Conservation (phyloP, 148 eudicot species). For the Rhododendron simsii region DNA sequence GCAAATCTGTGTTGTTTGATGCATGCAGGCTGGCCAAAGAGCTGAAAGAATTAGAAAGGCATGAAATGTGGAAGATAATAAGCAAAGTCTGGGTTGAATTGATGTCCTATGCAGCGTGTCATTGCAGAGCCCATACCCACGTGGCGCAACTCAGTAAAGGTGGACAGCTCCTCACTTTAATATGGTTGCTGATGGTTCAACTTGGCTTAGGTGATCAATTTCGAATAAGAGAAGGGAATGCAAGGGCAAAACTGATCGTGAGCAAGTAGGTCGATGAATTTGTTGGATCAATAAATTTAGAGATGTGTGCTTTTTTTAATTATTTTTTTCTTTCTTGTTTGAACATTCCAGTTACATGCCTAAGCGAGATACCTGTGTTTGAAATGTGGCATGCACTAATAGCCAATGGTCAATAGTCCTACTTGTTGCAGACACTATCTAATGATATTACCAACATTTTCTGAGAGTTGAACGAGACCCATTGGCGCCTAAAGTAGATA, state of each 20-base stretch:
- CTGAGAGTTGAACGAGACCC: too few relatives aligned
- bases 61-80: constrained; percentile 3
- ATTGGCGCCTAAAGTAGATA: too few relatives aligned
- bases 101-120: constrained; percentile 4
- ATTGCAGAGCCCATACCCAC: constrained; percentile 3
- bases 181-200: constrained; percentile 24
- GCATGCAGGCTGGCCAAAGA: constrained; percentile 13
- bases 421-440: neutral
- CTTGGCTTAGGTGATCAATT: constrained; percentile 17
- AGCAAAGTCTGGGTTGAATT: constrained; percentile 23
- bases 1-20: constrained; percentile 21
- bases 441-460: too few relatives aligned
- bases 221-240: constrained; percentile 8
- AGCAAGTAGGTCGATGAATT: neutral
- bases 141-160: constrained; percentile 16
- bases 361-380: neutral
- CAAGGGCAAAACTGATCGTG: neutral
- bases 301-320: neutral
- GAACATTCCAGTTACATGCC: neutral
- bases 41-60: neutral
- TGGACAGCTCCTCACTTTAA: constrained; percentile 5
- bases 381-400: neutral
- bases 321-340: neutral
- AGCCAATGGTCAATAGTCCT: neutral
- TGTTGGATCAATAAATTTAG: neutral